These are phyloP conservation scores for Penicillium mononematosum DNA, from an alignment of 495 filamentous ascomycete species.

Conservation along the genomic window DNA sequence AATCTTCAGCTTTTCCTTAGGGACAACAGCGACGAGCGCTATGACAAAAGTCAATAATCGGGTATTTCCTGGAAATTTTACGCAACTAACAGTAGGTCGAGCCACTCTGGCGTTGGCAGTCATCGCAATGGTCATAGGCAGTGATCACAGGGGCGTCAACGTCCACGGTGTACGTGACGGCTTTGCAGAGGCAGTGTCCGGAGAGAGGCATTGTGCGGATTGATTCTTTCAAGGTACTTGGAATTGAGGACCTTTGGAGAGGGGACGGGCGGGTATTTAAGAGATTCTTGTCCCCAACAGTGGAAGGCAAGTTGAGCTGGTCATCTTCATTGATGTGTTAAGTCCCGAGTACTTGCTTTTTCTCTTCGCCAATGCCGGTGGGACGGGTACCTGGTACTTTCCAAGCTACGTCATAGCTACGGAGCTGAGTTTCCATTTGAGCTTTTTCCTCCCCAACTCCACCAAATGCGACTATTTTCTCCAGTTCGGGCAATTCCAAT, in stretches of 20 bases:
- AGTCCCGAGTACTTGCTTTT: not conserved
- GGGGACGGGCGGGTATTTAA: conserved; percentile 31
- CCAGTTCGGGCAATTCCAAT: not conserved
- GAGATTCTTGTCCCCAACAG: not conserved
- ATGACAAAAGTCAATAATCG: conserved; percentile 7
- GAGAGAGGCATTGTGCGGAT: conserved; percentile 53
- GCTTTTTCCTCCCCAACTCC: not conserved
- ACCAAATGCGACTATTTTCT: not conserved
- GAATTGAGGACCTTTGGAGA: conserved; percentile 31
- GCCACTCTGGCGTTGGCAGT: conserved; percentile 68
- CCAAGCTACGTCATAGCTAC: not conserved
- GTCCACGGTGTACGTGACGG: conserved; percentile 62
- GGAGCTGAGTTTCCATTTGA: not conserved
- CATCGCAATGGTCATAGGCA: conserved; percentile 70
- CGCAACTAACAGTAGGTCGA: conserved; percentile 60
- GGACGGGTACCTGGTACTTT: not conserved
- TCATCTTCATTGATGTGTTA: not conserved
- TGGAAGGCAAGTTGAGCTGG: not conserved
- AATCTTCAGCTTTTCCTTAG: conserved; percentile 59
- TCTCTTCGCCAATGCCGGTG: not conserved
- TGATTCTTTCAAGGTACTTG: conserved; percentile 39
- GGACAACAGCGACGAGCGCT: conserved; percentile 66
- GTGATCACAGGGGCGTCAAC: conserved; percentile 53
- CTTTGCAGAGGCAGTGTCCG: conserved; percentile 69
- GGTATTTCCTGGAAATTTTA: not conserved